phyloP scores from a whole-genome alignment of 2,329 filamentous ascomycete species.

The Trichoderma polysporum region DNA sequence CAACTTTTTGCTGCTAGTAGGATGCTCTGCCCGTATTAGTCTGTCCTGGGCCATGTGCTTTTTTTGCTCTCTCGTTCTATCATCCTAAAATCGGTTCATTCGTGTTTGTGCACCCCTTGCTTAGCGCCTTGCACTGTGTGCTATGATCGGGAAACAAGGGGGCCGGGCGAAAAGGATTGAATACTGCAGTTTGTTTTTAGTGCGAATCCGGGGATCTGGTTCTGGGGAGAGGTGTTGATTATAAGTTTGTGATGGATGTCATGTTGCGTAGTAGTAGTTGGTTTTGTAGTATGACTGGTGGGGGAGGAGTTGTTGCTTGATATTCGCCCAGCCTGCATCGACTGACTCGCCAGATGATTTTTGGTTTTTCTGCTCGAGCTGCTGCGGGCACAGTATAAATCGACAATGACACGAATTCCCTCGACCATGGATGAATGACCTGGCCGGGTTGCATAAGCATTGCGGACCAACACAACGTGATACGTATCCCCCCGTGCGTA shows the following conservation, averaged over 20 bases:
- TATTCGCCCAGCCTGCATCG: neutral
- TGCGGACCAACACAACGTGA: neutral
- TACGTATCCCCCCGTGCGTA: neutral
- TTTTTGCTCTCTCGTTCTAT: neutral
- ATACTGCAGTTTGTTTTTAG: neutral
- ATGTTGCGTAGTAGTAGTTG: neutral
- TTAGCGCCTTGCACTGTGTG: constrained; percentile 19
- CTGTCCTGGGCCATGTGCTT: no score
- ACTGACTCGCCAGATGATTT: neutral
- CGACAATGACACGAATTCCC: no score
- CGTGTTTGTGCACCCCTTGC: constrained; percentile 9
- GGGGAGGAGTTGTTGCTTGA: neutral
- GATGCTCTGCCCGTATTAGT: neutral
- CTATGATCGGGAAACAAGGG: neutral
- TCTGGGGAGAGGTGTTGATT: neutral
- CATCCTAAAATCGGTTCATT: neutral
- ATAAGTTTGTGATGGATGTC: neutral
- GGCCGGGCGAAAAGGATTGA: neutral
- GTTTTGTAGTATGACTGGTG: neutral
- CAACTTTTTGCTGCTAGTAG: neutral
- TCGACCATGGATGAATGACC: no score
- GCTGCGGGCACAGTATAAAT: neutral
- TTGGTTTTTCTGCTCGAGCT: neutral
- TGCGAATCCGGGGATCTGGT: neutral
- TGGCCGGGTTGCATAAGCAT: neutral